Conservation (phyloP, 257 asterid genomes). For the Scutellaria barbata region DNA sequence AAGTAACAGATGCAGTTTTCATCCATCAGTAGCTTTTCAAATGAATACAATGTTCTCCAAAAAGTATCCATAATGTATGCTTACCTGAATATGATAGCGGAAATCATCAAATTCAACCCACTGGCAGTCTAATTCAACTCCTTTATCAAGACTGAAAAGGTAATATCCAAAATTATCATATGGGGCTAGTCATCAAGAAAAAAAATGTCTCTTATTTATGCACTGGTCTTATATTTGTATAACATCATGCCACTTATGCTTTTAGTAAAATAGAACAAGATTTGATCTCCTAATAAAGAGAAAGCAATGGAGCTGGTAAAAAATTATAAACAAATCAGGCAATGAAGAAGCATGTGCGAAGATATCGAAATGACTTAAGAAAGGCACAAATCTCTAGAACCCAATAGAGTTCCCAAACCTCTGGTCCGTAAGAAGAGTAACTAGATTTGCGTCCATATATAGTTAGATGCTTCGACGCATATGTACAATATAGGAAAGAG, state of each 20-base stretch:
- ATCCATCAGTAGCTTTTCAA: not conserved
- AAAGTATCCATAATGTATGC: constrained; percentile 17
- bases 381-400: constrained; percentile 18
- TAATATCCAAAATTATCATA: constrained; percentile 20
- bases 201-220: not conserved
- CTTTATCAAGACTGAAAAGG: constrained; percentile 83
- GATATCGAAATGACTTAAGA: constrained; percentile 16
- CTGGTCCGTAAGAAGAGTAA: not conserved
- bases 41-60: not conserved
- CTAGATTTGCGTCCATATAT: not conserved
- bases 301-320: constrained; percentile 2
- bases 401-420: not conserved
- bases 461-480: not conserved
- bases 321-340: constrained; percentile 11
- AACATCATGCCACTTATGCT: not conserved
- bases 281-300: constrained; percentile 4
- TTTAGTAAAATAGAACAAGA: constrained; percentile 10
- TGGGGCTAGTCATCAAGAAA: constrained; percentile 9
- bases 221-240: not conserved
- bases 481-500: not conserved
- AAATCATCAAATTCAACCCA: constrained; percentile 94
- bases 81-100: constrained; percentile 93
- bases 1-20: not conserved
- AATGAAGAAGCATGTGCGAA: constrained; percentile 24
- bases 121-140: constrained; percentile 87